Evolutionary conservation across 805 yeast species (phyloP).

Genomic region (Candida sithepensis): DNA sequence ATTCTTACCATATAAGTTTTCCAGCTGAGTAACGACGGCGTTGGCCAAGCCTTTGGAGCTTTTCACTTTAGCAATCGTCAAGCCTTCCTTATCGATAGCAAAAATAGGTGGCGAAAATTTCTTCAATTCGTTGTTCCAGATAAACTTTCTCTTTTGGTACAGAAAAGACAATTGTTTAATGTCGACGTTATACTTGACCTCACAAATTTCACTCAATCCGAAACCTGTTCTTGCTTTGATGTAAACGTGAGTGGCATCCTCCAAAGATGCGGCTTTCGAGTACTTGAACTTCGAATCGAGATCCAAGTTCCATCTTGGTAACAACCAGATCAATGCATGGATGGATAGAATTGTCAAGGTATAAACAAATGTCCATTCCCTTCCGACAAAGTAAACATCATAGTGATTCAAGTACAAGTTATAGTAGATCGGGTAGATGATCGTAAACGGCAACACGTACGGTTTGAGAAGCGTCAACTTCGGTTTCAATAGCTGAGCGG

Average conservation of each 20-base stretch:
- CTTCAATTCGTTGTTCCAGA: slow-evolving; percentile 52
- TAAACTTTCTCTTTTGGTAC: slow-evolving; percentile 89
- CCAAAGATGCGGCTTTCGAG: slow-evolving; percentile 42
- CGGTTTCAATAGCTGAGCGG: slow-evolving; percentile 73
- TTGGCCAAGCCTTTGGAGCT: slow-evolving; percentile 32
- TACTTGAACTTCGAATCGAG: slow-evolving; percentile 72
- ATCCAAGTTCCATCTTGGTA: slow-evolving; percentile 91
- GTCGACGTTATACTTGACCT: slow-evolving; percentile 50
- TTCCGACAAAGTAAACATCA: slow-evolving; percentile 78
- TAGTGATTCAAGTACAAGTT: slow-evolving; percentile 65
- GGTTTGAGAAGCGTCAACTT: slow-evolving; percentile 60
- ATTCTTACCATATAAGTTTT: slow-evolving; percentile 75
- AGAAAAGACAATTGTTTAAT: slow-evolving; percentile 65
- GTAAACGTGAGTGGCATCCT: slow-evolving; percentile 67
- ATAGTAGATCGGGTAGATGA: slow-evolving; percentile 70
- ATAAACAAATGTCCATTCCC: slow-evolving; percentile 95
- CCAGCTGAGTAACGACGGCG: slow-evolving; percentile 33
- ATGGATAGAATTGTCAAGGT: slow-evolving; percentile 68
- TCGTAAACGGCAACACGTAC: slow-evolving; percentile 77
- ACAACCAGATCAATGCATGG: slow-evolving; percentile 74
- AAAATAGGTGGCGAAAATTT: slow-evolving; percentile 81
- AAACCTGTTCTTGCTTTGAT: slow-evolving; percentile 80
- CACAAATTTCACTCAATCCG: slow-evolving; percentile 80
- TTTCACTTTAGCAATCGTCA: slow-evolving; percentile 57
- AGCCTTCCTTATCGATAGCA: slow-evolving; percentile 61